Conservation (phyloP, 2,329 filamentous ascomycete species). For the Drechslera avenae region DNA sequence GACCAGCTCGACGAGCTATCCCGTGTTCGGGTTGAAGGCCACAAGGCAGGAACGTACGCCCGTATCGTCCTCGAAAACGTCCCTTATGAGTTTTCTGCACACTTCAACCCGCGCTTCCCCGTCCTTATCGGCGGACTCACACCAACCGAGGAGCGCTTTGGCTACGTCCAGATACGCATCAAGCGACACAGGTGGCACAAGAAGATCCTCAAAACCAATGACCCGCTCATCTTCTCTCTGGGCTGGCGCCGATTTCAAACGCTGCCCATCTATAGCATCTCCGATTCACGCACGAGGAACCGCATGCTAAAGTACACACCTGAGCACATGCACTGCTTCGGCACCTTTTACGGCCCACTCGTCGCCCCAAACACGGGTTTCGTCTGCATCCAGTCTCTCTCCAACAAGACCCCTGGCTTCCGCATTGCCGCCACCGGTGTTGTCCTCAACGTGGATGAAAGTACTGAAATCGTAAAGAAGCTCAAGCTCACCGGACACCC, state of each 20-base stretch:
- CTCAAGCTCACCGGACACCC: slow-evolving; percentile 92
- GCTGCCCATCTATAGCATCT: slow-evolving; percentile 90
- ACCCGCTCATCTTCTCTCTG: slow-evolving; percentile 94
- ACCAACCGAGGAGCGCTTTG: slow-evolving; percentile 92
- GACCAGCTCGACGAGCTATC: slow-evolving; percentile 84
- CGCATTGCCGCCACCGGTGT: slow-evolving; percentile 93
- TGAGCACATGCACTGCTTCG: slow-evolving; percentile 99
- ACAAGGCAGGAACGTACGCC: slow-evolving; percentile 89
- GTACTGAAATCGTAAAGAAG: slow-evolving; percentile 98
- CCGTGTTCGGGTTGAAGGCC: slow-evolving; percentile 83
- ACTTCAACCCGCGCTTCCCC: slow-evolving; percentile 81
- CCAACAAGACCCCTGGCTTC: slow-evolving; percentile 84
- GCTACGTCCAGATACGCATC: slow-evolving; percentile 92
- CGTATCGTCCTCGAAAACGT: slow-evolving; percentile 88
- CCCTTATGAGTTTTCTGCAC: slow-evolving; percentile 83
- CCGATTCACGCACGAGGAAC: slow-evolving; percentile 89
- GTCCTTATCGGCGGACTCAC: slow-evolving; percentile 90
- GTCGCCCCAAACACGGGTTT: slow-evolving; percentile 97
- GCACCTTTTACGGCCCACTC: slow-evolving; percentile 90
- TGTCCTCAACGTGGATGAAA: slow-evolving; percentile 91
- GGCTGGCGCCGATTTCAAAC: slow-evolving; percentile 96
- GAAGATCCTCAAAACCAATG: slow-evolving; percentile 97
- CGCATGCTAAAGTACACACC: slow-evolving; percentile 99
- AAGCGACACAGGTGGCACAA: slow-evolving; percentile 99
- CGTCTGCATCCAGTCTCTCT: slow-evolving; percentile 89